Conservation (phyloP, 495 filamentous ascomycete genomes). For the Collariella sp. region DNA sequence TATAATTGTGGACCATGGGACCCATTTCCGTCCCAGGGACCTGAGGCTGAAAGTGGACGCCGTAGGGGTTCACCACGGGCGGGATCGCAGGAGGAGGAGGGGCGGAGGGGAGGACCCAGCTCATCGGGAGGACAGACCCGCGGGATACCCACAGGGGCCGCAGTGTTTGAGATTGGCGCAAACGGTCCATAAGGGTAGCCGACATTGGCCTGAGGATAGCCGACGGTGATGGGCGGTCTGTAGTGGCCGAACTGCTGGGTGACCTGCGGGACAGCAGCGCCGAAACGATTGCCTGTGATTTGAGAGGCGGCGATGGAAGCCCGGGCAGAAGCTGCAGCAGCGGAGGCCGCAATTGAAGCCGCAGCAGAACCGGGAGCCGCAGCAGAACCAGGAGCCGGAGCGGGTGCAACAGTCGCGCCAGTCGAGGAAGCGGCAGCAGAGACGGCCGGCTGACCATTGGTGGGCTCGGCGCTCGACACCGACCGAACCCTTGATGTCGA, state of each 20-base stretch:
- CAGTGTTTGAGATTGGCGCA: not conserved
- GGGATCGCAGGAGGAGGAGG: slow-evolving; percentile 5
- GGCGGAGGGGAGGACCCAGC: slow-evolving; percentile 1
- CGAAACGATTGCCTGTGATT: not conserved
- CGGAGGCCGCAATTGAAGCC: not conserved
- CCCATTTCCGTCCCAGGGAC: slow-evolving; percentile 39
- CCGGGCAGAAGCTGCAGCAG: not conserved
- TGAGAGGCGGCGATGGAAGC: not conserved
- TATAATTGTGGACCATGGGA: slow-evolving; percentile 36
- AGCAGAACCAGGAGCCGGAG: not conserved
- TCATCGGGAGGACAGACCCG: not conserved
- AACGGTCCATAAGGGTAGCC: not conserved
- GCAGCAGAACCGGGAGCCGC: not conserved
- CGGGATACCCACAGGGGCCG: not conserved
- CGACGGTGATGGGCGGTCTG: not conserved
- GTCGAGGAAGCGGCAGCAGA: not conserved
- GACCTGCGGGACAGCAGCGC: not conserved
- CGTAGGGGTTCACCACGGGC: slow-evolving; percentile 10
- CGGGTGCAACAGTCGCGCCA: not conserved
- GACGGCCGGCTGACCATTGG: not conserved
- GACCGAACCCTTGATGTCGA: not conserved
- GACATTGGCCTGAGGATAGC: not conserved
- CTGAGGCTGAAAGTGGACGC: slow-evolving; percentile 40
- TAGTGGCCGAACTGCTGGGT: not conserved
- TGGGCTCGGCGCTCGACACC: not conserved